A percentile compares a stretch with the other conserved stretches of the same genome.
These are phyloP conservation scores for Neophaeococcomyces mojaviensis DNA, from an alignment of 2,329 filamentous ascomycete species.

Conservation along the genomic window DNA sequence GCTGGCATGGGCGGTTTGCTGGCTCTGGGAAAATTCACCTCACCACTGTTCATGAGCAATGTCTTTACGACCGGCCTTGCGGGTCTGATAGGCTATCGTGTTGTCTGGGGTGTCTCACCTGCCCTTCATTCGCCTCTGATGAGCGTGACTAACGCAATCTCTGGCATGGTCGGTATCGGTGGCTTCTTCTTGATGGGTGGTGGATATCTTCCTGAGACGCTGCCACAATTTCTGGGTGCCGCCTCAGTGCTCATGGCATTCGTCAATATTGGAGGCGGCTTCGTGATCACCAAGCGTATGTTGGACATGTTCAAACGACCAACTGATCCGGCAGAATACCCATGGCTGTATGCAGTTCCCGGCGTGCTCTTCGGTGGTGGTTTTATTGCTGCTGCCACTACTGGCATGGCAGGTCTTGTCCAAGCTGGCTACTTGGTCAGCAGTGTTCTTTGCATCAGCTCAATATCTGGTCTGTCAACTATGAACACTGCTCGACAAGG, in stretches of 20 bases:
- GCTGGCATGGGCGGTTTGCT: conserved; percentile 70
- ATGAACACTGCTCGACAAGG: conserved; percentile 77
- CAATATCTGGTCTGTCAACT: conserved; percentile 71
- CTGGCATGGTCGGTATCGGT: conserved; percentile 78
- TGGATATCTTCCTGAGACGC: conserved; percentile 66
- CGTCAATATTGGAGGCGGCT: conserved; percentile 81
- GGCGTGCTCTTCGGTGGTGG: conserved; percentile 71
- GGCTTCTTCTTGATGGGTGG: conserved; percentile 85
- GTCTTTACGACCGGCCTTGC: conserved; percentile 78
- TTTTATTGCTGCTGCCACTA: conserved; percentile 70
- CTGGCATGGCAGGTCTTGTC: conserved; percentile 74
- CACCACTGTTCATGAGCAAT: conserved; percentile 80
- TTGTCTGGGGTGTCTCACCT: conserved; percentile 78
- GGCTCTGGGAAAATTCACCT: conserved; percentile 70
- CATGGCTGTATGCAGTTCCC: conserved; percentile 76
- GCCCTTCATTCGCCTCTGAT: conserved; percentile 83
- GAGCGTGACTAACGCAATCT: conserved; percentile 91
- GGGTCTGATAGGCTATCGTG: conserved; percentile 77
- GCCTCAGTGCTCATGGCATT: conserved; percentile 76
- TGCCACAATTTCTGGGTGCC: conserved; percentile 72
- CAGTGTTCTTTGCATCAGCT: conserved; percentile 72
- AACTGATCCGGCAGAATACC: conserved; percentile 80
- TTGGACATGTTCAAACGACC: conserved; percentile 83
- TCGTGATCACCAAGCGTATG: conserved; percentile 89
- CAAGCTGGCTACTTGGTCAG: conserved; percentile 83